Conservation (phyloP, 768 basidiomycete genomes). For the Kwoniella heveanensis region DNA sequence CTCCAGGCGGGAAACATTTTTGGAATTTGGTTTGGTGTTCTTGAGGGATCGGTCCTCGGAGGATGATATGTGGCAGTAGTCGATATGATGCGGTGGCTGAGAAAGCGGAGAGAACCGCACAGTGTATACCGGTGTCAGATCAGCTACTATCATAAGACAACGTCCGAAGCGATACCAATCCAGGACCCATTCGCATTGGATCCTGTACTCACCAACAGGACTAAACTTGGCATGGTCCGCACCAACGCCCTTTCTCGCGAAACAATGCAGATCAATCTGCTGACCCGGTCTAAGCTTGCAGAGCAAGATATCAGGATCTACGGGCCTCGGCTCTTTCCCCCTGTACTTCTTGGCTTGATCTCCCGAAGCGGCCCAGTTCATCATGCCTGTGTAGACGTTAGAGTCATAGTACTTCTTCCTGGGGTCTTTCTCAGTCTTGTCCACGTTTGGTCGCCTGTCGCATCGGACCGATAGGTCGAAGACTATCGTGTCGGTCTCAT, state of each 20-base stretch:
- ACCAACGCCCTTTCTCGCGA: constrained; percentile 75
- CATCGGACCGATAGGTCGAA: constrained; percentile 74
- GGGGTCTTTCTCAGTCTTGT: constrained; percentile 64
- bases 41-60: constrained; percentile 73
- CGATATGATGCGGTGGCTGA: constrained; percentile 94
- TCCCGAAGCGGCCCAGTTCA: constrained; percentile 79
- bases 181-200: too few species aligned
- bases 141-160: too few species aligned
- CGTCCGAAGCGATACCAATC: too few species aligned
- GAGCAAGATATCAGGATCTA: constrained; percentile 70
- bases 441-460: constrained; percentile 60
- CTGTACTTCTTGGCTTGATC: constrained; percentile 63
- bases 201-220: constrained; percentile 71
- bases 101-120: too few species aligned
- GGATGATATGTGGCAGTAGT: constrained; percentile 76
- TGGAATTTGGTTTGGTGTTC: constrained; percentile 79
- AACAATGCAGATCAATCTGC: constrained; percentile 74
- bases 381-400: constrained; percentile 48
- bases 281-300: constrained; percentile 92
- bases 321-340: constrained; percentile 55
- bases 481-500: constrained; percentile 87
- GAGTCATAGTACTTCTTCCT: constrained; percentile 71
- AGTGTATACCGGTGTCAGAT: too few species aligned
- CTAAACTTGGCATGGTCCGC: constrained; percentile 96
- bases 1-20: constrained; percentile 76